Conservation (phyloP, 495 filamentous ascomycete genomes). For the Thermochaetoides thermophila region DNA sequence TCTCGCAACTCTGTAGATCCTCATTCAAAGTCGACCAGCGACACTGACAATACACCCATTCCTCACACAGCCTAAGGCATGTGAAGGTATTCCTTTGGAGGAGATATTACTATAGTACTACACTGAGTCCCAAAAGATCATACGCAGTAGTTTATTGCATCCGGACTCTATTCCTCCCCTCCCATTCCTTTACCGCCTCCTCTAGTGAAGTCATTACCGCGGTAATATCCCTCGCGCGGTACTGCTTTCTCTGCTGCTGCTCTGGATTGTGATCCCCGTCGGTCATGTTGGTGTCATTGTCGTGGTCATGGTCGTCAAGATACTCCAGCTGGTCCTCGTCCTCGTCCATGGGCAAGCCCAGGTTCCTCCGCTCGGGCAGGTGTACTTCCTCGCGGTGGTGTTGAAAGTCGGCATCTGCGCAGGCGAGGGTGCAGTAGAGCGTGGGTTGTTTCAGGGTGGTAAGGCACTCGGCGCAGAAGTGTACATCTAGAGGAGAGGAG, state of each 20-base stretch:
- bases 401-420: slow-evolving; percentile 26
- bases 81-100: no score
- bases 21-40: no score
- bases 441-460: slow-evolving; percentile 17
- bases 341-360: slow-evolving; percentile 12
- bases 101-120: no score
- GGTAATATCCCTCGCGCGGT: slow-evolving; percentile 20
- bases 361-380: slow-evolving; percentile 16
- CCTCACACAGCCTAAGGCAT: no score
- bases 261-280: no score
- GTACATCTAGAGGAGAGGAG: background rate
- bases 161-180: slow-evolving; percentile 15
- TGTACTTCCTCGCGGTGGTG: slow-evolving; percentile 27
- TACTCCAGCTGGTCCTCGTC: slow-evolving; percentile 16
- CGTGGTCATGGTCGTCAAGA: background rate
- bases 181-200: slow-evolving; percentile 22
- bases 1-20: no score
- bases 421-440: slow-evolving; percentile 25
- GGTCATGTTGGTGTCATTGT: background rate
- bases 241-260: slow-evolving; percentile 6
- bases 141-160: no score
- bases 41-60: no score
- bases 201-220: slow-evolving; percentile 15
- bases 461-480: slow-evolving; percentile 30
- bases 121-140: no score